Conservation (phyloP, 2,329 filamentous ascomycete species). For the Ophiocordyceps camponoti-rufipedis region DNA sequence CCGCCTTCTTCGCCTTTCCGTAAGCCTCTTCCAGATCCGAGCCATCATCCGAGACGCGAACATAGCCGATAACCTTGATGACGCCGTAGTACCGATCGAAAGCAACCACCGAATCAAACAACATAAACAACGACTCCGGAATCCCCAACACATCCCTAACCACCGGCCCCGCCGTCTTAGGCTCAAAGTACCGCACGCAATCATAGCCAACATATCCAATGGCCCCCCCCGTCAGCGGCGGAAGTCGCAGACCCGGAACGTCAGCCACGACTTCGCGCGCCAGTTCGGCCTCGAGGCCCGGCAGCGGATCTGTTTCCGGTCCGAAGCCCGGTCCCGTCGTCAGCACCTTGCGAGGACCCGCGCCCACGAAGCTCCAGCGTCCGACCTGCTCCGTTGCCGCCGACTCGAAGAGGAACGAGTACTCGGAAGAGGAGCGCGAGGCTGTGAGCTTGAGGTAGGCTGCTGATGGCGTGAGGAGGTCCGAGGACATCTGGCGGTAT, state of each 20-base stretch:
- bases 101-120: conserved; percentile 85
- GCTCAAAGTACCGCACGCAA: conserved; percentile 94
- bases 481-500: conserved; percentile 71
- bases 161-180: conserved; percentile 77
- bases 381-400: conserved; percentile 88
- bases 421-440: conserved; percentile 44
- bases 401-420: conserved; percentile 91
- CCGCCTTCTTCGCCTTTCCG: conserved; percentile 41
- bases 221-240: conserved; percentile 76
- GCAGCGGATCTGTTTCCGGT: conserved; percentile 66
- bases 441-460: conserved; percentile 86
- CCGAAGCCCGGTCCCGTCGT: conserved; percentile 80
- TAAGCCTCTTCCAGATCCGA: conserved; percentile 41
- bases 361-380: conserved; percentile 88
- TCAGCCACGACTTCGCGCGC: conserved; percentile 61
- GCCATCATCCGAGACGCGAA: conserved; percentile 39
- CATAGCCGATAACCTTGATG: conserved; percentile 84
- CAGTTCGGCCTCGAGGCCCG: conserved; percentile 65
- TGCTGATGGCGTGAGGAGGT: conserved; percentile 84
- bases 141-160: conserved; percentile 70
- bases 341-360: conserved; percentile 61
- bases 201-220: conserved; percentile 97
- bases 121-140: conserved; percentile 91
- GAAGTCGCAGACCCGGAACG: conserved; percentile 66
- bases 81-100: conserved; percentile 91